Base-by-base conservation (phyloP, 768 basidiomycete genomes). In the Pholiota conissans region DNA sequence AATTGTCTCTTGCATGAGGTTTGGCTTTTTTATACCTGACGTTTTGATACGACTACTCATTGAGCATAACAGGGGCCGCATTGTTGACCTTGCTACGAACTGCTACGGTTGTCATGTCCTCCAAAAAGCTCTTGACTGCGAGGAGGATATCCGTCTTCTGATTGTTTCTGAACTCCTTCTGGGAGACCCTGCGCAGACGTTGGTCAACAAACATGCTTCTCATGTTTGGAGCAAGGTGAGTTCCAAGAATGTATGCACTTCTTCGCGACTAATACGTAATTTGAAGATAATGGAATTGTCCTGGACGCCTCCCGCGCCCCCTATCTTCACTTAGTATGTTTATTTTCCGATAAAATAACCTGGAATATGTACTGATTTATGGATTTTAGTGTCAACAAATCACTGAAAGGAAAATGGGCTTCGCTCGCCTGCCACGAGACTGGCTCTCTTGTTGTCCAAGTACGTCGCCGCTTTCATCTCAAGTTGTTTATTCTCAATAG, bases 61-160 rank as follows among this genome's bases (percentile, higher is more conserved):
- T 18, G 37, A 18, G 37, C 14, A 37, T 29, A 51, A 11, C 50
- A 93, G 91, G 51, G 89, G 91, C 5, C 86, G 89, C 24, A 84
- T 94, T 52, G 92, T 93, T 11, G 91, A 94, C 27, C 83, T 94
- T 32, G 90, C 92, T 0, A 92, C 87, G 11, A 93, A 93, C 61
- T 93, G 91, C 65, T 93, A 93, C 63, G 92, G 91, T 3, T 93
- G 91, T 47, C 91, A 94, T 65, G 91, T 93, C 34, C 79, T 94
- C 1, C 91, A 94, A 67, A 93, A 94, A 70, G 92, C 91, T 18
- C 83, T 93, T 30, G 92, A 94, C 65, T 94, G 92, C 65, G 92
- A 94, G 63, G 92, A 94, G 71, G 92, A 93, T 55, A 86, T 93
- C 40, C 81, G 91, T 32, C 73, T 93, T 30, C 71, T 91, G 56